phyloP scores from a whole-genome alignment of 805 yeast genomes.

The Grigorovia transvaalensis region DNA sequence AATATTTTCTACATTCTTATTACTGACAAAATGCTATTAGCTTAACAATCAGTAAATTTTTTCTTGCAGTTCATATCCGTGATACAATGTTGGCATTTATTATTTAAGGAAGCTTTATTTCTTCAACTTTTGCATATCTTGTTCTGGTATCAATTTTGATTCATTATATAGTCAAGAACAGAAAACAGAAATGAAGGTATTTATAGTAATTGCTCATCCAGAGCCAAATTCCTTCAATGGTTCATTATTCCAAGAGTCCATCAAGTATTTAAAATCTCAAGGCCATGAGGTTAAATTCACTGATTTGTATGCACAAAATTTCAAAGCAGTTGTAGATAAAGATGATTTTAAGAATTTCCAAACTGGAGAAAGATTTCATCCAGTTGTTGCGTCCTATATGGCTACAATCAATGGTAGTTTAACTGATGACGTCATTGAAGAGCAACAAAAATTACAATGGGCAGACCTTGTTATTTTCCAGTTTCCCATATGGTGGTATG shows the following conservation, averaged over 20 bases:
- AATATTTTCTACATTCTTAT: too few relatives aligned
- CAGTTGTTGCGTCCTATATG: conserved; percentile 12
- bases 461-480: conserved; percentile 22
- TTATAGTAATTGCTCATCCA: conserved; percentile 25
- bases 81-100: too few relatives aligned
- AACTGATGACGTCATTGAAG: conserved; percentile 21
- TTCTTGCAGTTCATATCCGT: too few relatives aligned
- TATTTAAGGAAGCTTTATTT: too few relatives aligned
- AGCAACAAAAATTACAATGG: conserved; percentile 24
- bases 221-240: conserved; percentile 18
- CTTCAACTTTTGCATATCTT: too few relatives aligned
- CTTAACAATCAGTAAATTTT: too few relatives aligned
- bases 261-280: conserved; percentile 10
- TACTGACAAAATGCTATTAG: too few relatives aligned
- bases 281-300: conserved; percentile 23
- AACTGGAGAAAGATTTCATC: conserved; percentile 9
- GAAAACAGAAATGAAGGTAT: conserved; percentile 10
- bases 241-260: conserved; percentile 13
- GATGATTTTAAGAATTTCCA: conserved; percentile 14
- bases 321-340: conserved; percentile 15
- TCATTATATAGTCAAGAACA: background rate
- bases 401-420: conserved; percentile 10
- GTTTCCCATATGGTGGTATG: conserved; percentile 27
- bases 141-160: background rate
- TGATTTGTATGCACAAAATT: conserved; percentile 19